A percentile compares a stretch with the other conserved stretches of the same genome.
Evolutionary conservation across 805 yeast species (phyloP).

Genomic region (Wickerhamiella siamensis): DNA sequence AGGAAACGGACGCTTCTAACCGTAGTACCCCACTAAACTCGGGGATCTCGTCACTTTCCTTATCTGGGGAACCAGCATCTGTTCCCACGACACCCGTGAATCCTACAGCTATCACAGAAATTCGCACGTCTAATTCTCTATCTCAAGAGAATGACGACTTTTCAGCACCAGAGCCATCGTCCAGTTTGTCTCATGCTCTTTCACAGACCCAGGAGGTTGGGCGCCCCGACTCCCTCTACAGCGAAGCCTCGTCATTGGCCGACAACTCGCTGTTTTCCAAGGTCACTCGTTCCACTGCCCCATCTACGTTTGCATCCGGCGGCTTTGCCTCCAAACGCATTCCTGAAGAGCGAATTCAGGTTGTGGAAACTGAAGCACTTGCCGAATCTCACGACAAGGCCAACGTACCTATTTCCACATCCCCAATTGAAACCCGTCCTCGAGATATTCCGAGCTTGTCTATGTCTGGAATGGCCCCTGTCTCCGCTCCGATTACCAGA

Average conservation of each 20-base stretch:
- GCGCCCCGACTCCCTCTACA: neutral
- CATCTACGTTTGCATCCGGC: neutral
- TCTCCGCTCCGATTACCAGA: neutral
- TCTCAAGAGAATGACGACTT: too few species aligned
- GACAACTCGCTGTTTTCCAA: conserved; percentile 5
- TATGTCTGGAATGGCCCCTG: neutral
- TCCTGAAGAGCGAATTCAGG: conserved; percentile 1
- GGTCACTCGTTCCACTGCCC: neutral
- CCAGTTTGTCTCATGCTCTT: too few species aligned
- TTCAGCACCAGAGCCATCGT: too few species aligned
- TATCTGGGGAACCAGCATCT: neutral
- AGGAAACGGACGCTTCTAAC: neutral
- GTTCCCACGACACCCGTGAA: neutral
- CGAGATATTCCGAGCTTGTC: neutral
- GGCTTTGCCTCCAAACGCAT: neutral
- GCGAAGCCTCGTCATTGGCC: neutral
- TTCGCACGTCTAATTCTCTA: too few species aligned
- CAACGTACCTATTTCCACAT: neutral
- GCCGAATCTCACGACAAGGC: conserved; percentile 1
- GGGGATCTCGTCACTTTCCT: too few species aligned
- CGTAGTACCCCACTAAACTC: neutral
- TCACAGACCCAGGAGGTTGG: too few species aligned
- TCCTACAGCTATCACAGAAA: too few species aligned
- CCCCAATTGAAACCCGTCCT: neutral
- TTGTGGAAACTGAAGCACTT: conserved; percentile 2